phyloP scores from a whole-genome alignment of 441 rosid species.

The Eutrema salsugineum region DNA sequence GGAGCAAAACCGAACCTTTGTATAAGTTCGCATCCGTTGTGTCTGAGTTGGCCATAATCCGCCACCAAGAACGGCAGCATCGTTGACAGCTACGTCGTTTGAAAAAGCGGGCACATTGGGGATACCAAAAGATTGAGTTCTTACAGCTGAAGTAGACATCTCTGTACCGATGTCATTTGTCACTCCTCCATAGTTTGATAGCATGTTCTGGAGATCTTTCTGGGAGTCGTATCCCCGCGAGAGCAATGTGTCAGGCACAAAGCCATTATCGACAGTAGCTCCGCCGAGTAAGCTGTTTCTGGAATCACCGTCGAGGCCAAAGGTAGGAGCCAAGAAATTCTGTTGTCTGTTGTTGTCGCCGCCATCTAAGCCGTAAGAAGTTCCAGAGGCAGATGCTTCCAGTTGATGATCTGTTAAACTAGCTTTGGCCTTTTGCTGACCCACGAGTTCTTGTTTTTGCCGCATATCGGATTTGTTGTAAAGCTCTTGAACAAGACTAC shows the following conservation, averaged over 20 bases:
- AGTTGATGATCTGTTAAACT: slow-evolving; percentile 71
- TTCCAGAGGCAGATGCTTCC: slow-evolving; percentile 95
- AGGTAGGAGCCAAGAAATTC: slow-evolving; percentile 60
- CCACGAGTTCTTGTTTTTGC: slow-evolving; percentile 50
- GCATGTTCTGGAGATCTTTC: slow-evolving; percentile 91
- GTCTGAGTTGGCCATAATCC: slow-evolving; percentile 86
- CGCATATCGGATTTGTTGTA: slow-evolving; percentile 60
- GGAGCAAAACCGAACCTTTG: slow-evolving; percentile 58
- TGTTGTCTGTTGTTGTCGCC: slow-evolving; percentile 56
- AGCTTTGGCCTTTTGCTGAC: slow-evolving; percentile 66
- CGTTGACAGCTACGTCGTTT: slow-evolving; percentile 70
- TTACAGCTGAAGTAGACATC: slow-evolving; percentile 82
- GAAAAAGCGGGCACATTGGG: slow-evolving; percentile 78
- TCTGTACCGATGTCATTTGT: slow-evolving; percentile 91
- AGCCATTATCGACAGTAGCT: slow-evolving; percentile 53
- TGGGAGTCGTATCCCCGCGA: slow-evolving; percentile 85
- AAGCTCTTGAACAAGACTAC: slow-evolving; percentile 62
- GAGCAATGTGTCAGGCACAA: slow-evolving; percentile 72
- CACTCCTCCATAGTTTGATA: slow-evolving; percentile 70
- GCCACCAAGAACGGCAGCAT: slow-evolving; percentile 66
- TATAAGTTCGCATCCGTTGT: slow-evolving; percentile 89
- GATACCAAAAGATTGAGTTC: slow-evolving; percentile 90
- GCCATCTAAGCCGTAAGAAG: slow-evolving; percentile 85
- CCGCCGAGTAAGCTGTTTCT: slow-evolving; percentile 62
- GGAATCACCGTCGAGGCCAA: slow-evolving; percentile 75